Evolutionary conservation across 2,329 filamentous ascomycete genomes (phyloP).

Genomic region (Pyricularia sp.): DNA sequence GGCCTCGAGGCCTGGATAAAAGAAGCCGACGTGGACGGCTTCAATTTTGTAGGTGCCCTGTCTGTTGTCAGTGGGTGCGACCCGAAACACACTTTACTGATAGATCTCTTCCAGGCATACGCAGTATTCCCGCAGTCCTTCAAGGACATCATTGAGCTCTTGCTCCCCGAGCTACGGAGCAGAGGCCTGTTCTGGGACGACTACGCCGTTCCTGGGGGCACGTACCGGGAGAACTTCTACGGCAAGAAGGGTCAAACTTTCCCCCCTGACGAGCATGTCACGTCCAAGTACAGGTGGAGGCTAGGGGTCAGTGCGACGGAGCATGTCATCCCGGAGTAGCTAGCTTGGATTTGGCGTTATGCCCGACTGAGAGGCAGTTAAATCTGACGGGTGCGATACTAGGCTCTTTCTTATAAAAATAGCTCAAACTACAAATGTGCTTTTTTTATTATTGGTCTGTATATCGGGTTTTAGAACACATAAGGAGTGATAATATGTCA

Average conservation of each 20-base stretch:
- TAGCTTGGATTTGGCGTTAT: no score
- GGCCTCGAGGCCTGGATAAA: slow-evolving; percentile 56
- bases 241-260: slow-evolving; percentile 21
- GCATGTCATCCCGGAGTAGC: neutral
- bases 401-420: no score
- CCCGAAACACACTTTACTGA: neutral
- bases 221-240: slow-evolving; percentile 33
- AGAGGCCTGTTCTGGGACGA: slow-evolving; percentile 48
- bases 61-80: neutral
- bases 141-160: slow-evolving; percentile 53
- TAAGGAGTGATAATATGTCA: no score
- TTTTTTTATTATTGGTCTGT: no score
- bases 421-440: no score
- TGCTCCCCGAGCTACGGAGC: slow-evolving; percentile 51
- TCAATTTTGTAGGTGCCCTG: slow-evolving; percentile 47
- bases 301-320: neutral
- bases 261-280: slow-evolving; percentile 26
- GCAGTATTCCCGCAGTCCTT: slow-evolving; percentile 47
- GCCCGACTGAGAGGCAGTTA: no score
- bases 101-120: slow-evolving; percentile 27
- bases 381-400: no score
- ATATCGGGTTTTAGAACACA: no score
- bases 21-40: slow-evolving; percentile 65
- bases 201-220: slow-evolving; percentile 31
- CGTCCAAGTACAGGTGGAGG: neutral